Conservation (phyloP, 2,329 filamentous ascomycete species). For the Alternaria rosae region DNA sequence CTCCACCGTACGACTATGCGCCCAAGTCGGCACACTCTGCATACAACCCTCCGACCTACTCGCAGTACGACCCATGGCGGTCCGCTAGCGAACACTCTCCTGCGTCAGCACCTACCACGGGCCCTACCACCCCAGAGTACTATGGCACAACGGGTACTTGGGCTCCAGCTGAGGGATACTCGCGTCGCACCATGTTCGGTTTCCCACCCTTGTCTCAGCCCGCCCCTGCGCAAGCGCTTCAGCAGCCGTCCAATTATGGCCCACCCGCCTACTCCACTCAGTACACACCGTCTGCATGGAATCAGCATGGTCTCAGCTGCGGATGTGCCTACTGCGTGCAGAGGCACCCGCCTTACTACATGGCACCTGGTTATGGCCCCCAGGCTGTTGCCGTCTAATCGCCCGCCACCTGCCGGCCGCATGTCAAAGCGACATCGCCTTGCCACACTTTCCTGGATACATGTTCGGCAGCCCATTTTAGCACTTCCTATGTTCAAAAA, state of each 20-base stretch:
- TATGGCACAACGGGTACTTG: constrained; percentile 57
- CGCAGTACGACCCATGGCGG: constrained; percentile 54
- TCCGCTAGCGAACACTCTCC: constrained; percentile 57
- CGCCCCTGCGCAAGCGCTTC: constrained; percentile 53
- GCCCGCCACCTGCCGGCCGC: not conserved
- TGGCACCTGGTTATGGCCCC: constrained; percentile 49
- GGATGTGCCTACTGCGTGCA: constrained; percentile 49
- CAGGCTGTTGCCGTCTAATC: constrained; percentile 47
- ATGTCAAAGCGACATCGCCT: constrained; percentile 3
- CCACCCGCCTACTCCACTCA: constrained; percentile 44
- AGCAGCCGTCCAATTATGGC: constrained; percentile 45
- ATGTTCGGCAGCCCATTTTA: constrained; percentile 37
- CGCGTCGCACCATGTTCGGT: constrained; percentile 53
- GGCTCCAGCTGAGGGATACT: constrained; percentile 55
- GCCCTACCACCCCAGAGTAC: constrained; percentile 63
- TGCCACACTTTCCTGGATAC: constrained; percentile 26
- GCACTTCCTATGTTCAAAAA: constrained; percentile 47
- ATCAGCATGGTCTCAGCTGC: constrained; percentile 48
- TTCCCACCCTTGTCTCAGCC: constrained; percentile 50
- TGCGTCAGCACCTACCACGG: constrained; percentile 62
- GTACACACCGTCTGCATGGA: constrained; percentile 49
- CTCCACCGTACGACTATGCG: constrained; percentile 43
- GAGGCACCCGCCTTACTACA: constrained; percentile 49
- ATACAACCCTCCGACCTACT: constrained; percentile 46
- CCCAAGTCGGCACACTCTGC: constrained; percentile 48